Base-by-base conservation (phyloP, 1,139 yeast species). In the Candida mesenterica region DNA sequence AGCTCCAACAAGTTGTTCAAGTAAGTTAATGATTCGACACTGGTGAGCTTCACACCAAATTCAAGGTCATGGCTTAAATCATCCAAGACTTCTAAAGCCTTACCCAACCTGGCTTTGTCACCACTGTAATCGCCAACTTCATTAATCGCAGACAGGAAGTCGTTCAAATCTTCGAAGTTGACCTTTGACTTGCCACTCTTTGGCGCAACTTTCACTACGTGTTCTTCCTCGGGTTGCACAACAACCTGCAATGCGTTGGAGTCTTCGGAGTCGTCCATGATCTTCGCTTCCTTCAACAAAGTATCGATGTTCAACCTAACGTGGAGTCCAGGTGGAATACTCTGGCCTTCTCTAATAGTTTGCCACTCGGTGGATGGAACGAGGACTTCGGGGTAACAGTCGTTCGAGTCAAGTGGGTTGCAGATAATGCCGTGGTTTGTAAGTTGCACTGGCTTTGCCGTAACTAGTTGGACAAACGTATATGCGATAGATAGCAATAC, bases 251-350 rank as follows among this genome's bases (percentile, higher is more conserved):
- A 25, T 26, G 32, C 31, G 34, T 41, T 41, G 27, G 17, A 35
- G 22, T 15, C 31, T 1, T 28, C 24, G 12, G 34, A 45, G 10
- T 37, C 46, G n/a, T 41, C 50, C 51, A 68, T 53, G 7, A 82
- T 39, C 45, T 76, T 83, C 1, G 95, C 96, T 53, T 82, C 86
- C 51, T 70, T 77, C 27, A 62, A 57, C 18, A 82, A 79, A 0
- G 89, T 82, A 18, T 82, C 88, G 37, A 85, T 62, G 55, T 87
- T 75, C 50, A 83, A 53, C 50, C 87, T 66, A 30, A 84, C 79
- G 58, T 88, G 95, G 30, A 88, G 62, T 0, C 96, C 96, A 13
- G 74, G 74, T 1, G 96, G 95, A 5, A 87, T 70, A 12, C 74
- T 71, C 52, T 85, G 95, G 12, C 83, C 86, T 41, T 74, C 79